Conservation (phyloP, 306 rosid genomes). For the Malus fusca region DNA sequence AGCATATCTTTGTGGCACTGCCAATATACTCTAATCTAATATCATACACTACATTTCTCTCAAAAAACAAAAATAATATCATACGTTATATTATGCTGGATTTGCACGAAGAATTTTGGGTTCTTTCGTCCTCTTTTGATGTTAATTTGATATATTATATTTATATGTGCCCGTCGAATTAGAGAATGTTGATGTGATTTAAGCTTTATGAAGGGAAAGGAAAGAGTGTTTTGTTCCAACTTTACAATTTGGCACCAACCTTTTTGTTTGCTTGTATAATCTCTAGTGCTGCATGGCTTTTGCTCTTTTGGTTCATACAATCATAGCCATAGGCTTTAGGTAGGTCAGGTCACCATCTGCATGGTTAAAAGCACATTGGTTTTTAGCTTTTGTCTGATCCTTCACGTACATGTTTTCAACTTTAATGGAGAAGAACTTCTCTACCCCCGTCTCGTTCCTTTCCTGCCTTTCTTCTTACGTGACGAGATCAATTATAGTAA, state of each 20-base stretch:
- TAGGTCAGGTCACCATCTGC: background rate
- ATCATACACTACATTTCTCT: background rate
- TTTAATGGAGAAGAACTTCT: too few species aligned
- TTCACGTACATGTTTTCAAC: too few species aligned
- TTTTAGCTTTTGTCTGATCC: too few species aligned
- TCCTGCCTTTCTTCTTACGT: too few species aligned
- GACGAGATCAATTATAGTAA: too few species aligned
- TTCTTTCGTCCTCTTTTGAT: background rate
- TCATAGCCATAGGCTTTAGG: background rate
- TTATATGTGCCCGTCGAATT: too few species aligned
- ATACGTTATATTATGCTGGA: background rate
- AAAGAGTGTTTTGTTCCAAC: background rate
- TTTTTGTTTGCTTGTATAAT: constrained; percentile 4
- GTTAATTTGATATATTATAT: background rate
- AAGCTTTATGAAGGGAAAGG: constrained; percentile 6
- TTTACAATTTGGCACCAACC: constrained; percentile 24
- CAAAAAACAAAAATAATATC: too few species aligned
- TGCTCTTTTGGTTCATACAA: too few species aligned
- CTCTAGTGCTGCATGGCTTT: background rate
- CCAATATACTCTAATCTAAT: background rate
- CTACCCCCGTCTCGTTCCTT: too few species aligned
- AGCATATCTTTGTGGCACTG: constrained; percentile 1
- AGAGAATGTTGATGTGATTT: background rate
- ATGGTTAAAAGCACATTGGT: background rate
- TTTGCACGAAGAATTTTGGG: background rate